phyloP scores from a whole-genome alignment of 495 filamentous ascomycete genomes.

The Penicillium herquei region DNA sequence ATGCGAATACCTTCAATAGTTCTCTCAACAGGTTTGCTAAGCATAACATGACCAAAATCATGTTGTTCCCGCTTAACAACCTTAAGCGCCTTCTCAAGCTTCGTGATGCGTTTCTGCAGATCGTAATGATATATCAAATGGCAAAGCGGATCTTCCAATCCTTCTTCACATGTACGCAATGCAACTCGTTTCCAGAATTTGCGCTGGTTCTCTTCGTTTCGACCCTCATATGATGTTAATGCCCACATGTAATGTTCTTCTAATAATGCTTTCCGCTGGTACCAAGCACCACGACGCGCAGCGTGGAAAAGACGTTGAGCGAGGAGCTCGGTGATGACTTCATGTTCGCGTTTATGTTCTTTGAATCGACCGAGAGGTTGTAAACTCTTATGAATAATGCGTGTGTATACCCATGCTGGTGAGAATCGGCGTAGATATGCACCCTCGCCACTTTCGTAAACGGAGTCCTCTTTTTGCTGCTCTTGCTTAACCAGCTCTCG shows the following conservation, averaged over 20 bases:
- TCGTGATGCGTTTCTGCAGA: conserved; percentile 85
- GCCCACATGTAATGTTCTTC: conserved; percentile 93
- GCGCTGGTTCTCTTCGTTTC: conserved; percentile 62
- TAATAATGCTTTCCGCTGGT: conserved; percentile 88
- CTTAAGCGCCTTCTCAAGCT: conserved; percentile 81
- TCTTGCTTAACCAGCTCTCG: conserved; percentile 70
- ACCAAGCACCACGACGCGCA: conserved; percentile 85
- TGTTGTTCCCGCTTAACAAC: conserved; percentile 87
- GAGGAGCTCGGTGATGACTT: conserved; percentile 72
- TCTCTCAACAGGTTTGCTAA: conserved; percentile 72
- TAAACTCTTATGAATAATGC: conserved; percentile 85
- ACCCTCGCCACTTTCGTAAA: conserved; percentile 84
- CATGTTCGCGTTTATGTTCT: conserved; percentile 73
- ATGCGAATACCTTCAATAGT: conserved; percentile 74
- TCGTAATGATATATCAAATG: conserved; percentile 93
- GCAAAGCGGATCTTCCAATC: conserved; percentile 81
- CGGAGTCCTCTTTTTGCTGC: conserved; percentile 71
- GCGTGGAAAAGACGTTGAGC: conserved; percentile 80
- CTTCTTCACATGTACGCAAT: conserved; percentile 79
- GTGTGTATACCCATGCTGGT: conserved; percentile 89
- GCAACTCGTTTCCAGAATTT: conserved; percentile 83
- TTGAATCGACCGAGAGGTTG: conserved; percentile 82
- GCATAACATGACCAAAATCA: conserved; percentile 82
- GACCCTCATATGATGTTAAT: conserved; percentile 49
- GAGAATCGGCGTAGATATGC: conserved; percentile 89